These are phyloP conservation scores for Hysterium pulicare DNA, from an alignment of 2,329 filamentous ascomycete genomes.

Conservation along the genomic window DNA sequence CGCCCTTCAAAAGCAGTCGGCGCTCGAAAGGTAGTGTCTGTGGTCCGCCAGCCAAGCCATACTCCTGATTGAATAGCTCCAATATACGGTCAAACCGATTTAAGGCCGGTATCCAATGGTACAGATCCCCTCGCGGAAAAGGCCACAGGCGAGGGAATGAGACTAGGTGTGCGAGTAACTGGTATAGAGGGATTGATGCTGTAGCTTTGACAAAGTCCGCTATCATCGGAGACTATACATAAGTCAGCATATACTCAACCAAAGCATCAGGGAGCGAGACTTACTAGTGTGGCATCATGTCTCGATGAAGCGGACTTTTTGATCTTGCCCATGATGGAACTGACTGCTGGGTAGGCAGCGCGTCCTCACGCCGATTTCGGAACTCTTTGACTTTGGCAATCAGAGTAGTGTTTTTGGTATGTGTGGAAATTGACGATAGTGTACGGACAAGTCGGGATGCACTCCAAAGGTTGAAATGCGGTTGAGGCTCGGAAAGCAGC, in stretches of 20 bases:
- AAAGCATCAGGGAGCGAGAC: constrained; percentile 10
- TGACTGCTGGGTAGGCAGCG: constrained; percentile 33
- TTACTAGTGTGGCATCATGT: constrained; percentile 52
- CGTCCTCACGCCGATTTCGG: constrained; percentile 24
- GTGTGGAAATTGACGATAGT: neutral
- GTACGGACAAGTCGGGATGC: neutral
- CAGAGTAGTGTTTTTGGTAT: neutral
- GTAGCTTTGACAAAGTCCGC: constrained; percentile 73
- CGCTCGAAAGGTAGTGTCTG: constrained; percentile 73
- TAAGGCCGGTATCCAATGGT: constrained; percentile 94
- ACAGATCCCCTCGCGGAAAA: constrained; percentile 90
- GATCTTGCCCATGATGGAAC: constrained; percentile 51
- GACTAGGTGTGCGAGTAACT: constrained; percentile 72
- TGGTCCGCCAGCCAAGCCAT: constrained; percentile 74
- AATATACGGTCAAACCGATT: constrained; percentile 91
- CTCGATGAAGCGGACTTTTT: constrained; percentile 54
- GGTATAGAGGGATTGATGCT: constrained; percentile 65
- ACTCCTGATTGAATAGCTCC: constrained; percentile 75
- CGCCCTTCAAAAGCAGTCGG: constrained; percentile 60
- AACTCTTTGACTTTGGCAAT: neutral
- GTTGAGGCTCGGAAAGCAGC: constrained; percentile 1
- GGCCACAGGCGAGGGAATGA: constrained; percentile 89
- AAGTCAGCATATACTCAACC: neutral
- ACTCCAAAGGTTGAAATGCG: neutral
- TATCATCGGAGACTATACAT: constrained; percentile 76